Evolutionary conservation across 495 filamentous ascomycete genomes (phyloP), one percentile per base, ranked within the genome.

Genomic region (Hyaloscypha hepaticicola): DNA sequence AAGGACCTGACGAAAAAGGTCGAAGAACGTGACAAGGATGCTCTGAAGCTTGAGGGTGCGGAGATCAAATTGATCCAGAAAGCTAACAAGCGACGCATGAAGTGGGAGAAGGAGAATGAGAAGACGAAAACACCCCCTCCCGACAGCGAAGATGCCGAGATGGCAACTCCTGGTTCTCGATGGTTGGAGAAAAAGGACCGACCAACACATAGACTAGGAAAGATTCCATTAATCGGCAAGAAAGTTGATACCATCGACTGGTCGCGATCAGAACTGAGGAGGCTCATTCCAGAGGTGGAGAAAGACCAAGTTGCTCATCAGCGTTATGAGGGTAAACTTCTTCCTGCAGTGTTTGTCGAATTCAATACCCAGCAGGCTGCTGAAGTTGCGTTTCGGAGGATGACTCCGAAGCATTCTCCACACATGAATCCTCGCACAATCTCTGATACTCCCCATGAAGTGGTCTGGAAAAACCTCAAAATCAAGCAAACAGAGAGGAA

Each of bases 241-340:
- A 98, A 98, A 80, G 91, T 96, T 28, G 93, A 97, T 75, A 92
- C 91, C 0, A 96, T 97, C 78, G 89, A 96, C 71, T 97, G 93
- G 90, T 90, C 86, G 70, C 88, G 95, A 64, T 78, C 83, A 1
- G 90, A 96, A 74, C 88, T 99, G 26, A 84, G 86, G 70, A 87
- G 87, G 60, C 82, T 97, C 56, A 90, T 88, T 63, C 93, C 93
- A 4, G 83, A 89, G 65, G 88, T 92, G 63, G 86, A 95, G 55
- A 79, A 85, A 21, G 78, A 88, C 60, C 94, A 97, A 75, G 82
- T 79, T 63, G 80, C 85, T 70, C 88, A 95, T 72, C 86, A 83
- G 58, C 80, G 82, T 2, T 90, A 88, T 61, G 83, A 90, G 26
- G 89, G 75, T 76, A 87, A 76, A 61, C 80, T 79, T 76, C 87